Evolutionary conservation across 2,329 filamentous ascomycete genomes (phyloP).

Genomic region (Diplocarpon mali): DNA sequence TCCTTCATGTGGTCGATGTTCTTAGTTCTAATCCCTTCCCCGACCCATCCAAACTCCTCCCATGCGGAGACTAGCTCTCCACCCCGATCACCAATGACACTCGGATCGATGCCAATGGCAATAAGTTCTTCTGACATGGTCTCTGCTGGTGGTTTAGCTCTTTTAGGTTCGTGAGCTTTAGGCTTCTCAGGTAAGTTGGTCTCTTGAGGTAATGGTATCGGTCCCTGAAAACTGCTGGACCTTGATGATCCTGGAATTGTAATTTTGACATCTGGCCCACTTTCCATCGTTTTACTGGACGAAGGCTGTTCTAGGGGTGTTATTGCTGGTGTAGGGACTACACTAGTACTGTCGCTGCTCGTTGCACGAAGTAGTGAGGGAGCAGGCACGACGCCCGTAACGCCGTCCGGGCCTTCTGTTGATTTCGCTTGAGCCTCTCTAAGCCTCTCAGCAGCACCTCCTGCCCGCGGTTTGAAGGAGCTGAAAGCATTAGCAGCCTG

Average conservation of each 20-base stretch:
- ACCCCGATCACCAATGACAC: conserved; percentile 63
- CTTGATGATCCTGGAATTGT: conserved; percentile 37
- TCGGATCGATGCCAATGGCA: conserved; percentile 62
- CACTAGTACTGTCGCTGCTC: conserved; percentile 29
- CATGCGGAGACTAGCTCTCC: conserved; percentile 74
- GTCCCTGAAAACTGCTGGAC: conserved; percentile 32
- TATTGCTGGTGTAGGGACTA: conserved; percentile 19
- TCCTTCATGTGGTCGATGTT: conserved; percentile 71
- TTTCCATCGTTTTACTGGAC: conserved; percentile 14
- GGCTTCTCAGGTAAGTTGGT: conserved; percentile 19
- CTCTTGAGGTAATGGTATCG: conserved; percentile 27
- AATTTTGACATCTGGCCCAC: conserved; percentile 47
- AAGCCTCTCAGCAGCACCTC: conserved; percentile 74
- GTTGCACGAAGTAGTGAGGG: conserved; percentile 41
- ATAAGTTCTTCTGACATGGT: conserved; percentile 26
- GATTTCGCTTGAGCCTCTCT: conserved; percentile 41
- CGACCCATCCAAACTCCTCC: conserved; percentile 82
- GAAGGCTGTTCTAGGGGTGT: conserved; percentile 20
- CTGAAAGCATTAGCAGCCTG: conserved; percentile 46
- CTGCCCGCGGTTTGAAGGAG: conserved; percentile 76
- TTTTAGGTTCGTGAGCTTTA: conserved; percentile 22
- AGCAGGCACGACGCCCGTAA: conserved; percentile 77
- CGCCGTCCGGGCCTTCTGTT: conserved; percentile 72
- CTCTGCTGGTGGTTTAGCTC: conserved; percentile 24
- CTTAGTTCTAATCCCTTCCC: conserved; percentile 60